These are phyloP conservation scores for Albatrellus ellisii DNA, from an alignment of 768 basidiomycete genomes.

Conservation along the genomic window DNA sequence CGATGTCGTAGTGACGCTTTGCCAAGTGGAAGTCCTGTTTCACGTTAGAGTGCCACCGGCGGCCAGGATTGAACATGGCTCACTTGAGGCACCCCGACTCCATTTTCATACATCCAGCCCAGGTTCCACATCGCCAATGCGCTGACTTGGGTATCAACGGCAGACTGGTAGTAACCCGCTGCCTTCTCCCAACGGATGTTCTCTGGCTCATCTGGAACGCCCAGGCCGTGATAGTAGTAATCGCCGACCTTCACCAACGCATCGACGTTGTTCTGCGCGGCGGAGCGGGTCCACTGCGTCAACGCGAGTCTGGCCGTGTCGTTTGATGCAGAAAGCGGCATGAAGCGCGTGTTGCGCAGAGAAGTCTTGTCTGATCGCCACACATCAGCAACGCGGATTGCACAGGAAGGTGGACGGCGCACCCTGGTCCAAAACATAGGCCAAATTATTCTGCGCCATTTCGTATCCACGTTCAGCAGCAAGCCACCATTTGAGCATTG, in stretches of 20 bases:
- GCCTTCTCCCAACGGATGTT: slow-evolving; percentile 72
- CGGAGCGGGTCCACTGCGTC: slow-evolving; percentile 90
- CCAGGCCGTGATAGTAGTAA: slow-evolving; percentile 88
- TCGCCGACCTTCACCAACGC: slow-evolving; percentile 97
- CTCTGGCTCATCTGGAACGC: slow-evolving; percentile 58
- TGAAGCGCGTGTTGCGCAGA: slow-evolving; percentile 52
- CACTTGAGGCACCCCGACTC: slow-evolving; percentile 81
- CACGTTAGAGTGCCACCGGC: neutral
- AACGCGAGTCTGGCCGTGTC: slow-evolving; percentile 75
- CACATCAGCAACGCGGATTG: slow-evolving; percentile 1
- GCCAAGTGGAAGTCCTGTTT: slow-evolving; percentile 91
- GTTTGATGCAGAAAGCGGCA: slow-evolving; percentile 62
- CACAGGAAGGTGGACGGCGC: slow-evolving; percentile 11
- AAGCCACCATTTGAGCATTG: slow-evolving; percentile 90
- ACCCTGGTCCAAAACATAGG: slow-evolving; percentile 89
- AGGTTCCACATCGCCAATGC: slow-evolving; percentile 97
- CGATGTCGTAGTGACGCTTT: slow-evolving; percentile 89
- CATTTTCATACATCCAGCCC: slow-evolving; percentile 99
- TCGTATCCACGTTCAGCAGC: slow-evolving; percentile 90
- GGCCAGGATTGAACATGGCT: slow-evolving; percentile 7
- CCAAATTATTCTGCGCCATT: slow-evolving; percentile 90
- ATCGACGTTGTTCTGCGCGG: slow-evolving; percentile 90
- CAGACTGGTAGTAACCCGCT: slow-evolving; percentile 87
- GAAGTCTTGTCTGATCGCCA: slow-evolving; percentile 48
- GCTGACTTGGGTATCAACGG: slow-evolving; percentile 84